Percentiles rank a stretch among this genome's conserved stretches.
Evolutionary conservation across 345 rosid genomes (phyloP).

Genomic region (Eucalyptus tenuipes): DNA sequence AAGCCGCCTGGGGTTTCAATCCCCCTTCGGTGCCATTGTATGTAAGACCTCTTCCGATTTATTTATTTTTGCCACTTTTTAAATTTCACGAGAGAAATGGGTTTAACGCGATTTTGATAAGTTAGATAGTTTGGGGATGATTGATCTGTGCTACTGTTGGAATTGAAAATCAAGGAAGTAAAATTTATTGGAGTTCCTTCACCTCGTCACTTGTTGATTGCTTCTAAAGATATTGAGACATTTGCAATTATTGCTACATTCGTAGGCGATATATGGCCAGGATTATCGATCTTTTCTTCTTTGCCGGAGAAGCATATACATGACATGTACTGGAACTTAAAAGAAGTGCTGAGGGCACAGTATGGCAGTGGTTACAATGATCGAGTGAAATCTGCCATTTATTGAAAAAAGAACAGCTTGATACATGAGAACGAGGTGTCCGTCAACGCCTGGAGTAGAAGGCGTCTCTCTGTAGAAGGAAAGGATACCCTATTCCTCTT

Average conservation of each 20-base stretch:
- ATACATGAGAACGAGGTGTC: neutral
- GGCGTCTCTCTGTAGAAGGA: constrained; percentile 19
- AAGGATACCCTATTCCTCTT: constrained; percentile 33
- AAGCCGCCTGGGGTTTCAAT: constrained; percentile 52
- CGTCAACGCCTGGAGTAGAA: constrained; percentile 7
- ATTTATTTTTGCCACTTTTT: neutral
- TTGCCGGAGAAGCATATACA: neutral
- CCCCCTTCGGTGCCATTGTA: constrained; percentile 82
- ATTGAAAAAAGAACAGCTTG: neutral
- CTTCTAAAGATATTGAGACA: neutral
- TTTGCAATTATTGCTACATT: neutral
- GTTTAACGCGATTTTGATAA: neutral
- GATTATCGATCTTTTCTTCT: neutral
- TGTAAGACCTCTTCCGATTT: constrained; percentile 3
- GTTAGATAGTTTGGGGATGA: neutral
- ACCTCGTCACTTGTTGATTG: neutral
- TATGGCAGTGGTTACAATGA: neutral
- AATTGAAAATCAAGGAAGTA: neutral
- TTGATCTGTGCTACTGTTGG: neutral
- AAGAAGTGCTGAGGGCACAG: neutral
- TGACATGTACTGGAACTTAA: neutral
- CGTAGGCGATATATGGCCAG: neutral
- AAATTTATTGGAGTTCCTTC: neutral
- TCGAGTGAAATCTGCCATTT: neutral
- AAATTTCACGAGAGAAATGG: neutral